Evolutionary conservation across 225 moss, liverwort and hornwort genomes (phyloP).

Genomic region (Antitrichia curtipendula): DNA sequence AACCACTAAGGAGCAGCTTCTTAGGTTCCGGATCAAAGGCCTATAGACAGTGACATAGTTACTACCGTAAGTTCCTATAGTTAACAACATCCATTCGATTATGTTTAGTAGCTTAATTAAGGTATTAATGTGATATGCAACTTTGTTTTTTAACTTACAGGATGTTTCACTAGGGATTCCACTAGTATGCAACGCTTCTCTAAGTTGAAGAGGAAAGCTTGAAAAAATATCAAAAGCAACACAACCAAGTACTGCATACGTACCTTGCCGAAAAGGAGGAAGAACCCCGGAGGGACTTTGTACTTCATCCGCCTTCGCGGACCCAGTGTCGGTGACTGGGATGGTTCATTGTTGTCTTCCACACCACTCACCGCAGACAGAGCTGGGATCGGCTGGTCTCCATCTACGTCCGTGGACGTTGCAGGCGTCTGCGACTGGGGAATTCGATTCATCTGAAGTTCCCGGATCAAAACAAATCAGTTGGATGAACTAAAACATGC

Average conservation of each 20-base stretch:
- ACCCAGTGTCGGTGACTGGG: background rate
- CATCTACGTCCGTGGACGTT: background rate
- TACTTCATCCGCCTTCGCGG: background rate
- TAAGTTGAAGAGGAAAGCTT: background rate
- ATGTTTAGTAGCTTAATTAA: background rate
- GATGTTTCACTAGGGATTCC: background rate
- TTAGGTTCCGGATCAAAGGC: background rate
- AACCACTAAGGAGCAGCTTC: background rate
- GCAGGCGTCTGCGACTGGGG: background rate
- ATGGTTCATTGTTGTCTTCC: too few species aligned
- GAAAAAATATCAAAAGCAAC: background rate
- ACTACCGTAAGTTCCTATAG: background rate
- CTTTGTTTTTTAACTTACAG: background rate
- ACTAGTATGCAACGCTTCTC: background rate
- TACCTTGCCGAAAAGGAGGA: background rate
- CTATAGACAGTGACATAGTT: background rate
- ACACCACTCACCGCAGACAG: background rate
- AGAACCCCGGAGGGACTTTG: accelerated
- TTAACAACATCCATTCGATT: background rate
- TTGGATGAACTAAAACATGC: background rate
- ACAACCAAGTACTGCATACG: too few species aligned
- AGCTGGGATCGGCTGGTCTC: background rate
- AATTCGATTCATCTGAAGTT: background rate
- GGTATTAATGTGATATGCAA: background rate
- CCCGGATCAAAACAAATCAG: background rate